Evolutionary conservation across 305 asterid species (phyloP).

Genomic region (Fraxinus sp.): DNA sequence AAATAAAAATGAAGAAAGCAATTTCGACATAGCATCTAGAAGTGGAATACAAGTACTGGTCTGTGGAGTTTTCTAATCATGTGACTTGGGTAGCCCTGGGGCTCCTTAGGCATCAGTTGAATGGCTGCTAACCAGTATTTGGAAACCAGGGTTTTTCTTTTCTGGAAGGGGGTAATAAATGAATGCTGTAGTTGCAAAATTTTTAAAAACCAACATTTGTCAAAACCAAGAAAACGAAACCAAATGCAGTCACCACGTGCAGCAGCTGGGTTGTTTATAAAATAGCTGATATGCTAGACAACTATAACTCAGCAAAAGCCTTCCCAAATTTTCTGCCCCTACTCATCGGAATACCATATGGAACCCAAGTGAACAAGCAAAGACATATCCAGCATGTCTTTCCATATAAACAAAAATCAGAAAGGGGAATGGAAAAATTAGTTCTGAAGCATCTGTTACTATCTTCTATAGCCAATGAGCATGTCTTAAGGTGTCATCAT

Average conservation of each 20-base stretch:
- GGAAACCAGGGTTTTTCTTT: neutral
- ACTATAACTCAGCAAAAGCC: slow-evolving; percentile 25
- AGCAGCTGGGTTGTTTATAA: neutral
- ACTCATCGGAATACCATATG: slow-evolving; percentile 37
- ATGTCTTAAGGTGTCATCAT: slow-evolving; percentile 67
- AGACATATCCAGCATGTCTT: slow-evolving; percentile 29
- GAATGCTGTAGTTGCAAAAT: neutral
- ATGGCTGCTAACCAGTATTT: neutral
- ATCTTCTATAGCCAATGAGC: slow-evolving; percentile 57
- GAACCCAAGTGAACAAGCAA: slow-evolving; percentile 34
- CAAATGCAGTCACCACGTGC: neutral
- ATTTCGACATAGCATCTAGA: neutral
- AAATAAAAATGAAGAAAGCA: neutral
- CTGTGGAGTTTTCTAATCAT: neutral
- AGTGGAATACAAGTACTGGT: neutral
- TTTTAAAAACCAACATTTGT: neutral
- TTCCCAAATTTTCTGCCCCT: slow-evolving; percentile 31
- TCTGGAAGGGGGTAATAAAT: neutral
- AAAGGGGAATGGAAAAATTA: slow-evolving; percentile 38
- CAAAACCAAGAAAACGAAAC: neutral
- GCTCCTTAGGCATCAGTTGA: neutral
- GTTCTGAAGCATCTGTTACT: slow-evolving; percentile 54
- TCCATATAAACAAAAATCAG: slow-evolving; percentile 35
- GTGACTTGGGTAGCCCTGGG: neutral
- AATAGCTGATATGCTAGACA: neutral